Percentiles rank a stretch among this genome's conserved stretches.
Evolutionary conservation across 2,329 filamentous ascomycete species (phyloP).

Genomic region (Penicillium thymicola): DNA sequence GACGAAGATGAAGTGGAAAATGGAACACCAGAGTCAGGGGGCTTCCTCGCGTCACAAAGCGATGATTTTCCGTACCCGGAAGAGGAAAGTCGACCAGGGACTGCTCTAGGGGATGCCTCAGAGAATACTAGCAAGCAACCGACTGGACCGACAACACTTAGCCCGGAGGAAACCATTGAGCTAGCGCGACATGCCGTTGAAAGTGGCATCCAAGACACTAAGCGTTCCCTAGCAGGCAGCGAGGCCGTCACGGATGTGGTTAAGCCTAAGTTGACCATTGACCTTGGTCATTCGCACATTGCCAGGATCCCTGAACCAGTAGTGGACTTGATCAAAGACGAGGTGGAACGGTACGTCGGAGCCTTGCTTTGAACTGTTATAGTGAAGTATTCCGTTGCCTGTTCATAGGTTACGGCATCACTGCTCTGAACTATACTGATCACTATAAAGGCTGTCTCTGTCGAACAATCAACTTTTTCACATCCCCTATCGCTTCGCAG

Average conservation of each 20-base stretch:
- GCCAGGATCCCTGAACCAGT: conserved; percentile 49
- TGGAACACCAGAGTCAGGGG: conserved; percentile 28
- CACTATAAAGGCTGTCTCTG: conserved; percentile 43
- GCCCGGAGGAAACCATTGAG: conserved; percentile 46
- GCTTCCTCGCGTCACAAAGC: conserved; percentile 23
- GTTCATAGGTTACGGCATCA: neutral
- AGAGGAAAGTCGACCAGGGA: conserved; percentile 25
- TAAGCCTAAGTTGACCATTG: conserved; percentile 50
- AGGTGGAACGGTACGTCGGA: conserved; percentile 48
- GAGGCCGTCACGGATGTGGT: conserved; percentile 47
- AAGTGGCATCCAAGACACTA: conserved; percentile 47
- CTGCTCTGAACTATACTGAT: conserved; percentile 13
- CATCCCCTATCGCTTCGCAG: conserved; percentile 48
- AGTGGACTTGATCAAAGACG: conserved; percentile 51
- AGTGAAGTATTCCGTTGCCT: neutral
- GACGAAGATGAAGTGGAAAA: conserved; percentile 33
- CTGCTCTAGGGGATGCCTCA: conserved; percentile 24
- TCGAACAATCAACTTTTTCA: conserved; percentile 52
- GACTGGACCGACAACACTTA: conserved; percentile 31
- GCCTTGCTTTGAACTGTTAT: neutral
- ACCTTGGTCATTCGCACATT: conserved; percentile 51
- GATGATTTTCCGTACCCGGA: conserved; percentile 30
- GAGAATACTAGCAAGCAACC: conserved; percentile 21
- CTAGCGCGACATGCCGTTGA: conserved; percentile 46
- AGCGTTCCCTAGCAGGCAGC: conserved; percentile 46